These are phyloP conservation scores for Orbilia oligospora DNA, from an alignment of 2,329 filamentous ascomycete species.

Conservation along the genomic window DNA sequence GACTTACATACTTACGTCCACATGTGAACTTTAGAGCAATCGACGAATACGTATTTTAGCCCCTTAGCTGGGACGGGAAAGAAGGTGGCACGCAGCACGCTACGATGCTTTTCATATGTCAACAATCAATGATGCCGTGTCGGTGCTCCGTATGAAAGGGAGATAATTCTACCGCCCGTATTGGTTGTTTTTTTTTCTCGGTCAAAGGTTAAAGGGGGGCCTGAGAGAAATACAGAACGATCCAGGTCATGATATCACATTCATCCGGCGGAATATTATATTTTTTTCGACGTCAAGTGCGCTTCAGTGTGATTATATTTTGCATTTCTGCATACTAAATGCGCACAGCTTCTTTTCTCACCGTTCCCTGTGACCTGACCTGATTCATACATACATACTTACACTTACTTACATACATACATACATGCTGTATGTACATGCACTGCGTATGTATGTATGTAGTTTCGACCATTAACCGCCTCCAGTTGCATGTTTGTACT, in stretches of 20 bases:
- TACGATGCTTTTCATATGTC: constrained; percentile 1
- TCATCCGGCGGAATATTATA: constrained; percentile 19
- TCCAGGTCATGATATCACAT: not conserved
- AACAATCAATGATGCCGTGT: not conserved
- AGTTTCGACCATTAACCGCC: constrained; percentile 13
- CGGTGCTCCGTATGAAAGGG: not conserved
- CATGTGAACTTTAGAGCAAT: constrained; percentile 5
- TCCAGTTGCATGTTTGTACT: constrained; percentile 13
- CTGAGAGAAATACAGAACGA: not conserved
- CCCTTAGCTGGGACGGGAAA: constrained; percentile 9
- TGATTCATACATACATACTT: not conserved
- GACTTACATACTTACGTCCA: not conserved
- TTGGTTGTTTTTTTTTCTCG: too few species aligned
- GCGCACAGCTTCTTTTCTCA: not conserved
- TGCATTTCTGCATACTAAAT: constrained; percentile 1
- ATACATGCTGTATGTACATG: not conserved
- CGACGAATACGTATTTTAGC: not conserved
- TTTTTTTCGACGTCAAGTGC: constrained; percentile 2
- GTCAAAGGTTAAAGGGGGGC: not conserved
- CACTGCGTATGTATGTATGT: not conserved
- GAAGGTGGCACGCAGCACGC: constrained; percentile 8
- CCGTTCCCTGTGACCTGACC: not conserved
- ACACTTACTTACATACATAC: not conserved
- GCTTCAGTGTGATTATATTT: constrained; percentile 1
- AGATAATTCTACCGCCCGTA: not conserved